These are phyloP conservation scores for Hanseniaspora meyeri DNA, from an alignment of 805 yeast species.

Conservation along the genomic window DNA sequence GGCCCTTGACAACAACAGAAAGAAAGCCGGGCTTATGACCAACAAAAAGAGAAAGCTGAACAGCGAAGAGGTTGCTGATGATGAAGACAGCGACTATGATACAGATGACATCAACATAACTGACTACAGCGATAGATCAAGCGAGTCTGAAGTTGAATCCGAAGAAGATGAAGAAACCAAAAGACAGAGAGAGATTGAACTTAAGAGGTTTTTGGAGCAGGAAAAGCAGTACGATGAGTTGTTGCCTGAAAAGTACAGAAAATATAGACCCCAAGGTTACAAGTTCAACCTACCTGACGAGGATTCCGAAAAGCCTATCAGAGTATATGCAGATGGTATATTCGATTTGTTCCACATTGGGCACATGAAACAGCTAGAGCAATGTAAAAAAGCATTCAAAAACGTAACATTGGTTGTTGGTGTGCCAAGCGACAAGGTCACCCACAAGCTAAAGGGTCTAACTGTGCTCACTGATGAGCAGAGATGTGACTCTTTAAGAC, in stretches of 20 bases:
- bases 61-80: background rate
- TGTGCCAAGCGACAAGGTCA: constrained; percentile 76
- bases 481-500: constrained; percentile 79
- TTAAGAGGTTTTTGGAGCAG: constrained; percentile 24
- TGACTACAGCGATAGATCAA: constrained; percentile 7
- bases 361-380: constrained; percentile 95
- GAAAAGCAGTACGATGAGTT: constrained; percentile 53
- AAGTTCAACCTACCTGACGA: constrained; percentile 56
- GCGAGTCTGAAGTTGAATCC: constrained; percentile 1
- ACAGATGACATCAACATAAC: constrained; percentile 24
- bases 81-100: constrained; percentile 21
- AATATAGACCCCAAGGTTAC: constrained; percentile 70
- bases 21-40: constrained; percentile 3
- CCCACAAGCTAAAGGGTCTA: constrained; percentile 84
- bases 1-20: constrained; percentile 11
- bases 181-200: constrained; percentile 10
- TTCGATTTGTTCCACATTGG: constrained; percentile 94
- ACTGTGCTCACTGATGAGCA: constrained; percentile 84
- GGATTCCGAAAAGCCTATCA: constrained; percentile 69
- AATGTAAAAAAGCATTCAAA: constrained; percentile 82
- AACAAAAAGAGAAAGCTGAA: constrained; percentile 11
- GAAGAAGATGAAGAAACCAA: constrained; percentile 14
- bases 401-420: constrained; percentile 83
- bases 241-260: constrained; percentile 58
- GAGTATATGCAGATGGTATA: constrained; percentile 97